A percentile compares a stretch with the other conserved stretches of the same genome.
These are phyloP conservation scores for Ustilago sp. DNA, from an alignment of 1,284 basidiomycete species.

Conservation along the genomic window DNA sequence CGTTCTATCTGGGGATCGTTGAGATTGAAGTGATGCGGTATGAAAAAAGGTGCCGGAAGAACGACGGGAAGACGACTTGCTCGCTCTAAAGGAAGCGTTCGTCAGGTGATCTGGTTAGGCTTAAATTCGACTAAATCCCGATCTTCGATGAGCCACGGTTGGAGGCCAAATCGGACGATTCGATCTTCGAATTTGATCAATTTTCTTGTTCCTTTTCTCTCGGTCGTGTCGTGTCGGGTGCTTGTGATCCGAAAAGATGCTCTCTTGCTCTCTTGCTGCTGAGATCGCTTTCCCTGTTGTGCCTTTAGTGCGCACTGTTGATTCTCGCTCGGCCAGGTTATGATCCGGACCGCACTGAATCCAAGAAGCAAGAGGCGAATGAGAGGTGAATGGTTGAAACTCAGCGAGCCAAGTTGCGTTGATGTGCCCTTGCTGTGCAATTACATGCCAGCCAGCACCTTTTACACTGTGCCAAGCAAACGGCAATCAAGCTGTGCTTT, in stretches of 20 bases:
- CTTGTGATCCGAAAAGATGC: slow-evolving; percentile 5
- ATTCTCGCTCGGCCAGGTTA: neutral
- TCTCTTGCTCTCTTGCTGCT: neutral
- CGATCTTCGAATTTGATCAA: slow-evolving; percentile 1
- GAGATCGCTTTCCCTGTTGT: neutral
- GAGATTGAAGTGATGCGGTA: neutral
- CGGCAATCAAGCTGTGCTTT: too few relatives aligned
- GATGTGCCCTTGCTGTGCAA: too few relatives aligned
- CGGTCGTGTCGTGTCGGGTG: neutral
- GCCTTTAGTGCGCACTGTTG: neutral
- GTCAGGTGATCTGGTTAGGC: neutral
- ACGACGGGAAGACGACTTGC: neutral
- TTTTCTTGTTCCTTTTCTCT: neutral
- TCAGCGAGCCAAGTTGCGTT: too few relatives aligned
- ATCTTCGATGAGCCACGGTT: neutral
- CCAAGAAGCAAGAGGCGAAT: too few relatives aligned
- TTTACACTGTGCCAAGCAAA: too few relatives aligned
- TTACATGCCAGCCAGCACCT: too few relatives aligned
- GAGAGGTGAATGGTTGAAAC: too few relatives aligned
- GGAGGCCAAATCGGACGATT: neutral
- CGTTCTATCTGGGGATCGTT: neutral
- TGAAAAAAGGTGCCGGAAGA: neutral
- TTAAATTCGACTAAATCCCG: neutral
- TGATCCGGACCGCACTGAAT: too few relatives aligned
- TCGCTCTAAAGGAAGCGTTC: neutral